Evolutionary conservation across 306 rosid species (phyloP).

Genomic region (Quillaja saponaria): DNA sequence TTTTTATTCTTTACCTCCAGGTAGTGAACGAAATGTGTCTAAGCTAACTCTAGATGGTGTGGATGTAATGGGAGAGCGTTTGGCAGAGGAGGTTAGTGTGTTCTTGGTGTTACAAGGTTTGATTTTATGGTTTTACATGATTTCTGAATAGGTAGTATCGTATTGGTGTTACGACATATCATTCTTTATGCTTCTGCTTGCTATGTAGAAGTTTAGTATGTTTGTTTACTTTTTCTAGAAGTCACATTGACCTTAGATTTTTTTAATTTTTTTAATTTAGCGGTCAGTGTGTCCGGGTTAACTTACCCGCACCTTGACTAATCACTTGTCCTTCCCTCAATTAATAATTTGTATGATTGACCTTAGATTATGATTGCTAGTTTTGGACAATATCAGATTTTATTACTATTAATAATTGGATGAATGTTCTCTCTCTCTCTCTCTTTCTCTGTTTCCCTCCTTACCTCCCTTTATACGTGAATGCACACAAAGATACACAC

Average conservation of each 20-base stretch:
- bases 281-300: too few relatives aligned
- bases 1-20: constrained; percentile 35
- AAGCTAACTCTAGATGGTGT: constrained; percentile 82
- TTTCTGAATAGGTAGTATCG: constrained; percentile 21
- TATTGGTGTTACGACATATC: constrained; percentile 8
- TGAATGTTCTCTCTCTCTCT: background rate
- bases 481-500: too few relatives aligned
- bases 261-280: too few relatives aligned
- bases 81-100: constrained; percentile 73
- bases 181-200: background rate
- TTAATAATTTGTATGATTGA: too few relatives aligned
- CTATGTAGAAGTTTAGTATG: too few relatives aligned
- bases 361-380: too few relatives aligned
- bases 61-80: constrained; percentile 94
- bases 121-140: constrained; percentile 20
- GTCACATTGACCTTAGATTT: too few relatives aligned
- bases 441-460: too few relatives aligned
- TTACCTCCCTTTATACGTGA: too few relatives aligned
- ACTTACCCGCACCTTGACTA: too few relatives aligned
- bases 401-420: constrained; percentile 13
- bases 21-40: constrained; percentile 87
- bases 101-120: constrained; percentile 4
- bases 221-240: too few relatives aligned
- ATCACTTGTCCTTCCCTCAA: too few relatives aligned
- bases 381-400: constrained; percentile 10